These are phyloP conservation scores for Calonectria pseudoreteaudii DNA, from an alignment of 2,329 filamentous ascomycete species.

Conservation along the genomic window DNA sequence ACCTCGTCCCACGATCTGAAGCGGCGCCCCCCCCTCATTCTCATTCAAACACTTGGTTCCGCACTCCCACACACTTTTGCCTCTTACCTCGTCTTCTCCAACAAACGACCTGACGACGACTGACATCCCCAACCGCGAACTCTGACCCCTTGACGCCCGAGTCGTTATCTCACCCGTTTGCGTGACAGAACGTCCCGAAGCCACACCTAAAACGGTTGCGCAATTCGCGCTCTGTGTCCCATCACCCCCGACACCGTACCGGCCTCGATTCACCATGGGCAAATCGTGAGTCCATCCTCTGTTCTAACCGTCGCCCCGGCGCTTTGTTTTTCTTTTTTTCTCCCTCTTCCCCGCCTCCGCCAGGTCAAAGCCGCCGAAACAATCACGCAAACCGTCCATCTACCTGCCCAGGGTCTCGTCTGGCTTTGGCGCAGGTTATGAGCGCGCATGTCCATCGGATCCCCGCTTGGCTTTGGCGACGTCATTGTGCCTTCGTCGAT, in stretches of 20 bases:
- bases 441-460: conserved; percentile 30
- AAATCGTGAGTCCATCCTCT: conserved; percentile 63
- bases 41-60: conserved; percentile 32
- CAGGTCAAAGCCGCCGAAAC: not conserved
- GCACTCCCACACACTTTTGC: conserved; percentile 28
- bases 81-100: conserved; percentile 23
- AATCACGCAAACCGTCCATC: conserved; percentile 21
- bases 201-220: conserved; percentile 35
- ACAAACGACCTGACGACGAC: conserved; percentile 19
- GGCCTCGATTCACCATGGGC: conserved; percentile 53
- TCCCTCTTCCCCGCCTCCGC: conserved; percentile 4
- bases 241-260: conserved; percentile 27
- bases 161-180: conserved; percentile 15
- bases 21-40: conserved; percentile 37
- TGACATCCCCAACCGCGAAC: conserved; percentile 14
- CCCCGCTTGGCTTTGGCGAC: conserved; percentile 38
- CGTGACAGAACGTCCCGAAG: conserved; percentile 20
- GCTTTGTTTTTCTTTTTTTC: not conserved
- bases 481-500: conserved; percentile 37
- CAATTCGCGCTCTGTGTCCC: conserved; percentile 41
- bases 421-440: conserved; percentile 32
- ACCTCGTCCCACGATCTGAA: conserved; percentile 34
- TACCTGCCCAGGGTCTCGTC: conserved; percentile 26
- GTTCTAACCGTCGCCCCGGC: not conserved
- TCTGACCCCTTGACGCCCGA: not conserved